Evolutionary conservation across 2,329 filamentous ascomycete species (phyloP), one percentile per base, ranked within the genome.

Genomic region (Monosporascus cannonballus): DNA sequence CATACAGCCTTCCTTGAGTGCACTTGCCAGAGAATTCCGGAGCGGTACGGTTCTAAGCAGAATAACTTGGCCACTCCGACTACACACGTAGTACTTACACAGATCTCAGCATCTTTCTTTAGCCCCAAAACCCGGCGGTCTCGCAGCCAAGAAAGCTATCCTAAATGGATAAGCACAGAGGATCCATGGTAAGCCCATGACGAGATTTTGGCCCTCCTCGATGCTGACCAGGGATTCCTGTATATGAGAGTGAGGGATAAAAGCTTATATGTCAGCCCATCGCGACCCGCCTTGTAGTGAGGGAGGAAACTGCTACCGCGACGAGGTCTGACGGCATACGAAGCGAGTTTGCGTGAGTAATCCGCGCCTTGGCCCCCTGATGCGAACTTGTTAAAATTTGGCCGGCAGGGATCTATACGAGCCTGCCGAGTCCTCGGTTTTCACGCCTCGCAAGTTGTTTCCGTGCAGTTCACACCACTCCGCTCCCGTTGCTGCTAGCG

Each of bases 161-260:
- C 37, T 48, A 42, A 4, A 56, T 59, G 55, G 49, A 52, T 6
- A 25, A 48, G 5, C 48, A 34, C 30, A 27, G 47, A 4, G 24
- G 18, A 15, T 20, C 14, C 4, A n/a, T 57, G n/a, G n/a, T n/a
- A n/a, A n/a, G n/a, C 57, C 1, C 58, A 63, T 25, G 50, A 54
- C 20, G 34, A 57, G 15, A 61, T 63, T 11, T 15, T 62, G 11
- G 48, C 45, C 5, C 48, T 63, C 1, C 24, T 63, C 34, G 54
- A 50, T 11, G 46, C 34, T 1, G 53, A 59, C 2, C 52, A 54
- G n/a, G 27, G 18, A 39, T 9, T 8, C 8, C 14, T 9, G 22
- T 24, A 14, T 24, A n/a, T 18, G 38, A 52, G 14, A 37, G 15
- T 14, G 24, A 17, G 25, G 18, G 7, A n/a, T 9, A 8, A 6